These are phyloP conservation scores for Euphrasia arctica DNA, from an alignment of 305 asterid species.

Conservation along the genomic window DNA sequence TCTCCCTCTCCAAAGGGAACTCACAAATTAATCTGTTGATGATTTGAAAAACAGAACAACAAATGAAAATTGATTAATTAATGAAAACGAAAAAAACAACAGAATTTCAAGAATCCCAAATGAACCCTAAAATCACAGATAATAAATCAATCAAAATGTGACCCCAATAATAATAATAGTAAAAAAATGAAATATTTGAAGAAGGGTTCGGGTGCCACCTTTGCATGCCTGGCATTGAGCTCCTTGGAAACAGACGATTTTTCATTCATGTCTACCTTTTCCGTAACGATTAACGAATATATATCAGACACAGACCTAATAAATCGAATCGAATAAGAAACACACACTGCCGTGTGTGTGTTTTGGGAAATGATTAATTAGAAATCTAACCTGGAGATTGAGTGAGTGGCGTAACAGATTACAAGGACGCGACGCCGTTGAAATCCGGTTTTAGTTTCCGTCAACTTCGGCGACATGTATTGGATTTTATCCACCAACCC, in stretches of 20 bases:
- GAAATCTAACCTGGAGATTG: slow-evolving; percentile 19
- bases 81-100: neutral
- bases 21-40: no score
- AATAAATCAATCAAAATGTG: neutral
- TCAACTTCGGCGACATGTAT: slow-evolving; percentile 21
- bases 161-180: neutral
- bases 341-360: slow-evolving; percentile 12
- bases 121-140: slow-evolving; percentile 2
- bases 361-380: slow-evolving; percentile 8
- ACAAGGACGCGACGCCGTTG: slow-evolving; percentile 27
- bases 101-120: slow-evolving; percentile 14
- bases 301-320: slow-evolving; percentile 10
- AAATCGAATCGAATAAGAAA: neutral
- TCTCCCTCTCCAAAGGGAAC: no score
- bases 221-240: slow-evolving; percentile 73
- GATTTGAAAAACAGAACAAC: no score
- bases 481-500: slow-evolving; percentile 2
- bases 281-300: neutral
- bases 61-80: no score
- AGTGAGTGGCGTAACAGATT: slow-evolving; percentile 41
- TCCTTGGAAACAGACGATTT: slow-evolving; percentile 85
- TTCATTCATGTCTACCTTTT: slow-evolving; percentile 50
- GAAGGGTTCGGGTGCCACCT: slow-evolving; percentile 38
- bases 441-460: slow-evolving; percentile 24
- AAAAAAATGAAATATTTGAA: neutral